A percentile compares a stretch with the other conserved stretches of the same genome.
phyloP scores from a whole-genome alignment of 495 filamentous ascomycete genomes.

The Tuber magnatum region DNA sequence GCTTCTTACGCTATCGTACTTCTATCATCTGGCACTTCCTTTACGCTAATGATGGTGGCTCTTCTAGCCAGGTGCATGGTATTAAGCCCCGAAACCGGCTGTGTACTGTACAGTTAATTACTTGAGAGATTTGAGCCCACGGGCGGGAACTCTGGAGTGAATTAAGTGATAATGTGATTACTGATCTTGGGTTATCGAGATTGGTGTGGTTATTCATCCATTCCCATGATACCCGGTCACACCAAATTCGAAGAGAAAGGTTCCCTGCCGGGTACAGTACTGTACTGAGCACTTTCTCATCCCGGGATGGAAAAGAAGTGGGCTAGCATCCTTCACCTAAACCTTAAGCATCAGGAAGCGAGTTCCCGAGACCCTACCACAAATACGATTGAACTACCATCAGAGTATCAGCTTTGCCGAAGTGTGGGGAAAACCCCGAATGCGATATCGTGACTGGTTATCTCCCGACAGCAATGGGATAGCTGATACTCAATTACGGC shows the following conservation, averaged over 20 bases:
- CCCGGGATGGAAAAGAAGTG: neutral
- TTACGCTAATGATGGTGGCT: neutral
- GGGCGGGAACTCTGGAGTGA: neutral
- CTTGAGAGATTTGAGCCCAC: neutral
- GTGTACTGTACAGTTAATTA: neutral
- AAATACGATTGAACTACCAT: neutral
- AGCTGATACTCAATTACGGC: neutral
- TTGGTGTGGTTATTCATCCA: neutral
- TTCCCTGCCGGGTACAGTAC: neutral
- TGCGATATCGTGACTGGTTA: neutral
- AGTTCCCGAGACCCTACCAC: neutral
- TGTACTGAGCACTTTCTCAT: neutral
- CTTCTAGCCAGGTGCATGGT: neutral
- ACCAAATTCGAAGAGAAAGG: neutral
- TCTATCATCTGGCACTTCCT: neutral
- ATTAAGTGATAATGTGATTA: neutral
- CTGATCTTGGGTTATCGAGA: neutral
- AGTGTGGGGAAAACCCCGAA: neutral
- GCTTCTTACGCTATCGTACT: neutral
- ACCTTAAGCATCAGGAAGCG: neutral
- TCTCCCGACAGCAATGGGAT: neutral
- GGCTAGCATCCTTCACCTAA: neutral
- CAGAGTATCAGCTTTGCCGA: neutral
- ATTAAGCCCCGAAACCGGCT: neutral
- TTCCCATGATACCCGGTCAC: neutral